Conservation (phyloP, 768 basidiomycete species). For the Suillus subluteus region DNA sequence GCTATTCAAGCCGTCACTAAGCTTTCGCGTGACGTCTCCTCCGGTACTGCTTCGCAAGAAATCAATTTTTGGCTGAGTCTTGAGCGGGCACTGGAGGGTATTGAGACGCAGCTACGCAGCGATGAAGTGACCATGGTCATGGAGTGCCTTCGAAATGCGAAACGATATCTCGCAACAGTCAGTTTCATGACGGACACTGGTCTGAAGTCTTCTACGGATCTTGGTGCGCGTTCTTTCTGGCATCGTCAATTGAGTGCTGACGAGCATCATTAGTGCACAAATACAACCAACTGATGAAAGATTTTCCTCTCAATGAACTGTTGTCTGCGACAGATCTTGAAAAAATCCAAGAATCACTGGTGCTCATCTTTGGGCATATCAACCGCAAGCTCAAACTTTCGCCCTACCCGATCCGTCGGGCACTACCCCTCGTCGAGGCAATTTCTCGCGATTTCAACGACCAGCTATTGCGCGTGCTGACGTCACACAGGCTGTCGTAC, state of each 20-base stretch:
- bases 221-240: conserved; percentile 51
- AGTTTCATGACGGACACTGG: conserved; percentile 98
- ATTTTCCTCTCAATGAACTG: conserved; percentile 96
- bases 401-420: conserved; percentile 94
- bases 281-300: conserved; percentile 98
- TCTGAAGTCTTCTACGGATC: conserved; percentile 89
- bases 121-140: conserved; percentile 93
- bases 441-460: conserved; percentile 98
- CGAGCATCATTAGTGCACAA: conserved; percentile 72
- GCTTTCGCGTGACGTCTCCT: conserved; percentile 89
- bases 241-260: background rate
- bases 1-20: conserved; percentile 97
- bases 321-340: conserved; percentile 95
- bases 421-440: conserved; percentile 95
- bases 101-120: conserved; percentile 88
- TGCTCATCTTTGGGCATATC: conserved; percentile 89
- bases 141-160: conserved; percentile 94
- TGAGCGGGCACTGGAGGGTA: conserved; percentile 90
- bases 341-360: conserved; percentile 89
- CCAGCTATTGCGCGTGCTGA: conserved; percentile 88
- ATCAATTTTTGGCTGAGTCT: conserved; percentile 99
- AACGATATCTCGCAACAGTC: conserved; percentile 95
- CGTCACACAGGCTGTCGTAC: conserved; percentile 89
- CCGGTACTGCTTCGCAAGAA: conserved; percentile 96
- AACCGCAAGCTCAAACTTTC: conserved; percentile 95